Percentiles rank a stretch among this genome's conserved stretches.
Conservation (phyloP, 768 basidiomycete species). For the Crepidotus variabilis region DNA sequence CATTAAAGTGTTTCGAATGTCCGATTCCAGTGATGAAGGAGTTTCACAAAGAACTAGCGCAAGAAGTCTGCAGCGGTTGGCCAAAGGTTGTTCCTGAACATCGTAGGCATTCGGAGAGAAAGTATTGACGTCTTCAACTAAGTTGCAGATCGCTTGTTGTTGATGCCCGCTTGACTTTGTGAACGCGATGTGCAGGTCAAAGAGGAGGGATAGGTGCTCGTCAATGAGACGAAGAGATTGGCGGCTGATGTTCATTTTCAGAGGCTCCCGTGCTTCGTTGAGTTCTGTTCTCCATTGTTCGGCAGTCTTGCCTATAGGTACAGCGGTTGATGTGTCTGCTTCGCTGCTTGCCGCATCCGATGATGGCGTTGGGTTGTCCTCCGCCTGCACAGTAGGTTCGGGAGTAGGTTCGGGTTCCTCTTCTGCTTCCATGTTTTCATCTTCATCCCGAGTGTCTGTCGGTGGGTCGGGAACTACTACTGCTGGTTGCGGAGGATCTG, state of each 20-base stretch:
- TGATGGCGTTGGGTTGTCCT: not conserved
- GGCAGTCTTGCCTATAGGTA: slow-evolving; percentile 38
- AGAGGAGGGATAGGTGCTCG: slow-evolving; percentile 82
- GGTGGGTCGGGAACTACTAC: not conserved
- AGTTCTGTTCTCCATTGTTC: slow-evolving; percentile 68
- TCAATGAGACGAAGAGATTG: slow-evolving; percentile 80
- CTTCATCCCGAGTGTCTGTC: not conserved
- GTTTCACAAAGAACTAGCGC: slow-evolving; percentile 80
- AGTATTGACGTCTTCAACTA: slow-evolving; percentile 74
- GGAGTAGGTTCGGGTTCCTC: slow-evolving; percentile 17
- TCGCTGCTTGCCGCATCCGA: not conserved
- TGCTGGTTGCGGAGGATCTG: slow-evolving; percentile 42
- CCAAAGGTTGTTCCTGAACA: slow-evolving; percentile 70
- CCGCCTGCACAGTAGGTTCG: not conserved
- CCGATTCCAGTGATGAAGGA: slow-evolving; percentile 51
- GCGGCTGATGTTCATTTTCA: slow-evolving; percentile 61
- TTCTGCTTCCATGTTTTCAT: slow-evolving; percentile 11
- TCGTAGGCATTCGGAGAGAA: slow-evolving; percentile 66
- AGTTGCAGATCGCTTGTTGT: slow-evolving; percentile 60
- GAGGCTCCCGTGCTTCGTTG: slow-evolving; percentile 57
- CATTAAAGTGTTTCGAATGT: slow-evolving; percentile 57
- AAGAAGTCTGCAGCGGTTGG: slow-evolving; percentile 80
- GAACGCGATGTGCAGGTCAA: slow-evolving; percentile 84
- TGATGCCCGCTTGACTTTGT: slow-evolving; percentile 61
- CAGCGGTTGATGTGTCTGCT: not conserved